Percentiles rank a stretch among this genome's conserved stretches.
Conservation (phyloP, 2,329 filamentous ascomycete genomes). For the Fusarium dlaminii region DNA sequence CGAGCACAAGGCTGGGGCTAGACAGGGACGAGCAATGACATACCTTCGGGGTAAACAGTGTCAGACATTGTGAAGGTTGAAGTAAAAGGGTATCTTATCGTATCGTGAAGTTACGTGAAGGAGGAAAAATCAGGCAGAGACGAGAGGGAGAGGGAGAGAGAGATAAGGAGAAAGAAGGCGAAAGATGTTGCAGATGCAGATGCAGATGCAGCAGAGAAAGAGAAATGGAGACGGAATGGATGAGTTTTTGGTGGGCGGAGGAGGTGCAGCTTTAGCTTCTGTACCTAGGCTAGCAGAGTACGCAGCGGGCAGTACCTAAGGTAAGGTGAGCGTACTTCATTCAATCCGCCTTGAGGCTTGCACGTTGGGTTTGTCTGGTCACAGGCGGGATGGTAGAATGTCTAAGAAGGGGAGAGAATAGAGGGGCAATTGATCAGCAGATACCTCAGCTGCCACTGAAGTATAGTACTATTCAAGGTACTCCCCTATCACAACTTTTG, state of each 20-base stretch:
- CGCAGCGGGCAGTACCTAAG: not conserved
- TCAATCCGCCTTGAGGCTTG: slow-evolving; percentile 30
- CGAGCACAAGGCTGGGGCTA: slow-evolving; percentile 15
- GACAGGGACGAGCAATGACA: slow-evolving; percentile 26
- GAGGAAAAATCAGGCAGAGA: slow-evolving; percentile 11
- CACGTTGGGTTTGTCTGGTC: slow-evolving; percentile 33
- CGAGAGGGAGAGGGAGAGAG: slow-evolving; percentile 4
- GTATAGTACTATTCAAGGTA: not conserved
- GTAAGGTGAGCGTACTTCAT: not conserved
- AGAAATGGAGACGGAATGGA: slow-evolving; percentile 31
- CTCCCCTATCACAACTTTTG: not conserved
- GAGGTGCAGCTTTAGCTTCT: slow-evolving; percentile 39
- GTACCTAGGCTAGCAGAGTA: slow-evolving; percentile 7
- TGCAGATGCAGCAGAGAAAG: slow-evolving; percentile 23
- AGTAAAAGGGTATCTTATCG: slow-evolving; percentile 39
- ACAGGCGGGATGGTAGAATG: slow-evolving; percentile 47
- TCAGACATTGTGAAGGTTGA: slow-evolving; percentile 38
- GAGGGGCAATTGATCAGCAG: slow-evolving; percentile 36
- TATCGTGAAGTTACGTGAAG: slow-evolving; percentile 33
- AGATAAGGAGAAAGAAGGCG: slow-evolving; percentile 11
- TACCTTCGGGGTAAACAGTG: slow-evolving; percentile 52
- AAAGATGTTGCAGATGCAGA: slow-evolving; percentile 34
- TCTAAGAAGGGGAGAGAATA: slow-evolving; percentile 54
- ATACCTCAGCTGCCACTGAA: slow-evolving; percentile 9
- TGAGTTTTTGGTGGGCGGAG: slow-evolving; percentile 42